Conservation (phyloP, 2,329 filamentous ascomycete species). For the Xylaria sp. region DNA sequence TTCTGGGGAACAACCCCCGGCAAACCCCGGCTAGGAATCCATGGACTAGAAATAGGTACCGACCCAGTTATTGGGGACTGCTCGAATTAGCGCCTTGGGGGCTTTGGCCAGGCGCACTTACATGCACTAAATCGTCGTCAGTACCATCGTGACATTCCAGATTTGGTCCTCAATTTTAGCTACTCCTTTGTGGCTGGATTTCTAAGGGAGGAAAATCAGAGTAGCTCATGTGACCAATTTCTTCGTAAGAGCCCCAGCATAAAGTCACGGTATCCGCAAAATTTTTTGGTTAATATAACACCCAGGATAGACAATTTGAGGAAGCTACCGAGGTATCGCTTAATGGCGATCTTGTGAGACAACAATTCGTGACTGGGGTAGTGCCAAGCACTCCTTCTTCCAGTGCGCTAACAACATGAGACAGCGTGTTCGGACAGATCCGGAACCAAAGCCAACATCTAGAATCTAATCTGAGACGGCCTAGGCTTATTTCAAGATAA, state of each 20-base stretch:
- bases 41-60: slow-evolving; percentile 5
- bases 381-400: slow-evolving; percentile 18
- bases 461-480: slow-evolving; percentile 11
- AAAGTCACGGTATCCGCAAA: slow-evolving; percentile 14
- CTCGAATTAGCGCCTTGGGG: slow-evolving; percentile 19
- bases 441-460: slow-evolving; percentile 12
- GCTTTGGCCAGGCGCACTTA: slow-evolving; percentile 15
- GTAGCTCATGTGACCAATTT: slow-evolving; percentile 17
- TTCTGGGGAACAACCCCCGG: slow-evolving; percentile 34
- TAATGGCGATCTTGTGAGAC: background rate
- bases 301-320: background rate
- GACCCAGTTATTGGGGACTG: slow-evolving; percentile 28
- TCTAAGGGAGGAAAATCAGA: background rate
- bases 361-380: background rate
- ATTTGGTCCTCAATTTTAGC: slow-evolving; percentile 15
- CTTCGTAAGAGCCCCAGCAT: slow-evolving; percentile 12
- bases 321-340: background rate
- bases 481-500: slow-evolving; percentile 17
- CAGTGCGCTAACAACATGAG: slow-evolving; percentile 6
- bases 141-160: slow-evolving; percentile 34
- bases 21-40: background rate
- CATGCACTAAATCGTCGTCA: slow-evolving; percentile 8
- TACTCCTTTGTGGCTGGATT: background rate
- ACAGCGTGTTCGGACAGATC: slow-evolving; percentile 28
- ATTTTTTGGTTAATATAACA: too few relatives aligned